Percentiles rank a stretch among this genome's conserved stretches.
These are phyloP conservation scores for Chaetomium sp. DNA, from an alignment of 2,329 filamentous ascomycete genomes.

Conservation along the genomic window DNA sequence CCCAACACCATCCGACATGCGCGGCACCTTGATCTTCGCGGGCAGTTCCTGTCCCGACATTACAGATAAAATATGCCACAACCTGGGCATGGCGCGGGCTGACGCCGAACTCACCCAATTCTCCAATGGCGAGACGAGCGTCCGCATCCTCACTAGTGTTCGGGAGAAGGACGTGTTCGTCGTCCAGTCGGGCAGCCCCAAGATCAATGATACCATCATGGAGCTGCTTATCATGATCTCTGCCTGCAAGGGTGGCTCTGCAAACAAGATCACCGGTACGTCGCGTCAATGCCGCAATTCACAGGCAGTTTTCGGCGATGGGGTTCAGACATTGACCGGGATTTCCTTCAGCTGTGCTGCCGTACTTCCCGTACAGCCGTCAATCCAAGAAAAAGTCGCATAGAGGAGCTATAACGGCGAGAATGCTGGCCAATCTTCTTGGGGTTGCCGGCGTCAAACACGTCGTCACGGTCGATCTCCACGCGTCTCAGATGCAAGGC, in stretches of 20 bases:
- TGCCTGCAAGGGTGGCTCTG: constrained; percentile 95
- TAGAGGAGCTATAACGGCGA: constrained; percentile 90
- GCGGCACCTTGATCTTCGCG: constrained; percentile 68
- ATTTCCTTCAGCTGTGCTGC: constrained; percentile 67
- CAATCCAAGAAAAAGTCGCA: constrained; percentile 99
- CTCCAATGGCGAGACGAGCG: constrained; percentile 72
- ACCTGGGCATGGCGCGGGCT: constrained; percentile 66
- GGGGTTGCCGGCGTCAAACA: constrained; percentile 94
- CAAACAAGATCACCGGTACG: constrained; percentile 93
- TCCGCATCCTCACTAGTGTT: constrained; percentile 72
- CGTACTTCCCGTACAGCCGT: constrained; percentile 98
- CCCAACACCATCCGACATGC: constrained; percentile 47
- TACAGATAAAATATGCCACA: constrained; percentile 67
- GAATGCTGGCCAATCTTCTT: constrained; percentile 95
- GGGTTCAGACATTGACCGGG: constrained; percentile 18
- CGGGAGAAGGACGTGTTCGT: constrained; percentile 99
- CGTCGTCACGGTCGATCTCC: constrained; percentile 94
- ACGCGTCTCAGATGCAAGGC: constrained; percentile 98
- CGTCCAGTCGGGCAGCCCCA: constrained; percentile 91
- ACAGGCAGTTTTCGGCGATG: background rate
- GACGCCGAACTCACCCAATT: constrained; percentile 69
- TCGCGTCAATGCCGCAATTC: constrained; percentile 27
- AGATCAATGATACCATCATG: constrained; percentile 99
- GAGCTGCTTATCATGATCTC: constrained; percentile 99
- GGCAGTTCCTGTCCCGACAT: constrained; percentile 68